Evolutionary conservation across 305 asterid genomes (phyloP), one percentile per base, ranked within the genome.

Genomic region (Fraxinus nigra): DNA sequence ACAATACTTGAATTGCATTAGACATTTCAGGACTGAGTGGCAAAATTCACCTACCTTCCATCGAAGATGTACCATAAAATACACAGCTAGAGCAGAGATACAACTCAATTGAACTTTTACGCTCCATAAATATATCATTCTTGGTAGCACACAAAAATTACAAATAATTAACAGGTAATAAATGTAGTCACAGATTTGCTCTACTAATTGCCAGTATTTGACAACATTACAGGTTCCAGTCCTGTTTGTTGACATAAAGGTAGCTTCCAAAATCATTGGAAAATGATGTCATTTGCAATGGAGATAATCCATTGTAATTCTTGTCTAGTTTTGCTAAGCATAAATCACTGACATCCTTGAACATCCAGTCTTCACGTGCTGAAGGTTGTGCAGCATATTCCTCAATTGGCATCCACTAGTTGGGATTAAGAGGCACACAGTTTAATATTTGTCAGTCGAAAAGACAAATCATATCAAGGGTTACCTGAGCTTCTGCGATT

Each of bases 371-470:
- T 69, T 87, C 88, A 61, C 82, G 79, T n/a, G 87, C 85, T 59
- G 84, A 87, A 38, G 89, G 87, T 75, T 90, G 92, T 18, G 89
- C 88, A 28, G 91, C 90, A 48, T 93, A 93, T 20, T 92, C 96
- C 43, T 84, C 89, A 38, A 90, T 84, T 40, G 97, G 92, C 94
- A 92, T 93, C 97, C 96, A 93, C 97, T 93, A n/a, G 32, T 74
- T 61, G 5, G 78, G 26, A 35, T 22, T 61, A 75, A 46, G 48
- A 77, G 75, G 33, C 65, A 18, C 16, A 18, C 11, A 1, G 28
- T 20, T 56, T 3, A 54, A 70, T 56, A 38, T 8, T 37, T 22
- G 9, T 32, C 40, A n/a, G 35, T 67, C 38, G 30, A 77, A 77
- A 37, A 38, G 40, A 54, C 76, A 35, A 38, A 72, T 3, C 8